Evolutionary conservation across 208 protist species (phyloP).

Genomic region (Kentomonas sorsogonicus): DNA sequence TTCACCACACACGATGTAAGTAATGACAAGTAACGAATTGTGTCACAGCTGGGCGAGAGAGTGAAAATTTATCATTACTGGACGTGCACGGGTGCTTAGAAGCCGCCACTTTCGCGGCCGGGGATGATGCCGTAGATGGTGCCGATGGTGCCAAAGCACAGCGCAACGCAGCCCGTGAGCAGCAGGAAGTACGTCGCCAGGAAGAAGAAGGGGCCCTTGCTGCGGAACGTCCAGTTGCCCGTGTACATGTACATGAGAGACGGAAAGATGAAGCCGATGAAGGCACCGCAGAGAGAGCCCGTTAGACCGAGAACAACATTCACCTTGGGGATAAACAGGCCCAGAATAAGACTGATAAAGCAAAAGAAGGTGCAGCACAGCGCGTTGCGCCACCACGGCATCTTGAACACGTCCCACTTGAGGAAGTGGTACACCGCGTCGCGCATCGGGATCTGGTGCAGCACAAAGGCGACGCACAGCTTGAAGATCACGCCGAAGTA

Average conservation of each 20-base stretch:
- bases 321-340: constrained; percentile 59
- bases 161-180: constrained; percentile 29
- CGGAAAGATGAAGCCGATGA: constrained; percentile 71
- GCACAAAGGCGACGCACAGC: constrained; percentile 58
- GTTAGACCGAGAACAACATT: constrained; percentile 70
- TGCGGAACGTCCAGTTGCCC: constrained; percentile 32
- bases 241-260: constrained; percentile 58
- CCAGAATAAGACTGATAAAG: constrained; percentile 29
- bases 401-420: constrained; percentile 31
- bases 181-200: constrained; percentile 44
- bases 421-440: constrained; percentile 56
- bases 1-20: too few species aligned
- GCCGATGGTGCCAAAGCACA: constrained; percentile 56
- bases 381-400: constrained; percentile 52
- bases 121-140: constrained; percentile 22
- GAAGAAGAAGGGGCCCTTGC: constrained; percentile 34
- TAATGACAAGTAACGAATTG: constrained; percentile 8
- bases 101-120: constrained; percentile 2
- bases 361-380: constrained; percentile 22
- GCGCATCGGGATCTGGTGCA: constrained; percentile 54
- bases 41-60: neutral
- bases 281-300: constrained; percentile 40
- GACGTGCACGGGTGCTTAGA: neutral
- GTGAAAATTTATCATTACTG: neutral
- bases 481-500: constrained; percentile 69